phyloP scores from a whole-genome alignment of 2,329 filamentous ascomycete genomes.

The Colletotrichum godetiae region DNA sequence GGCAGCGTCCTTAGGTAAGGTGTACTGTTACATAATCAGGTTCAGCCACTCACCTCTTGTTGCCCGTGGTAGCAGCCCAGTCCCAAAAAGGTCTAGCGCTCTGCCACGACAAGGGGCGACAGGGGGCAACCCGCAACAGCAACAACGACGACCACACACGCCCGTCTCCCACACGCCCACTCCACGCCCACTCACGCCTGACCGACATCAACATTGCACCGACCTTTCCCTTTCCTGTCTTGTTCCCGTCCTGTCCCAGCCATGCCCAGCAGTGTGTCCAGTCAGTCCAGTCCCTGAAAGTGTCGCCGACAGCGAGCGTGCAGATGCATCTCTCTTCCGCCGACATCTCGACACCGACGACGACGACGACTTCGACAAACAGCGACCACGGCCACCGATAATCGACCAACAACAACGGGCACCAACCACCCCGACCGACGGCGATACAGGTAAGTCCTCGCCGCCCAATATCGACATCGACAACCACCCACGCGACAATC shows the following conservation, averaged over 20 bases:
- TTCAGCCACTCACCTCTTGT: slow-evolving; percentile 9
- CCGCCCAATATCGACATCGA: slow-evolving; percentile 15
- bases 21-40: neutral
- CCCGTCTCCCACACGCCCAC: neutral
- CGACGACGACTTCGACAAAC: slow-evolving; percentile 11
- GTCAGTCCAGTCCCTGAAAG: slow-evolving; percentile 28
- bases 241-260: slow-evolving; percentile 23
- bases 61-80: slow-evolving; percentile 37
- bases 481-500: slow-evolving; percentile 16
- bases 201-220: slow-evolving; percentile 37
- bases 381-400: neutral
- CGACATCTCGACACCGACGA: slow-evolving; percentile 35
- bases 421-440: neutral
- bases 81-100: slow-evolving; percentile 12
- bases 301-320: slow-evolving; percentile 21
- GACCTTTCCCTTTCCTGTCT: slow-evolving; percentile 31
- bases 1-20: no score
- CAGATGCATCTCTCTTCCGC: slow-evolving; percentile 21
- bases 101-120: slow-evolving; percentile 36
- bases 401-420: neutral
- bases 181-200: slow-evolving; percentile 21
- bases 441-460: slow-evolving; percentile 1
- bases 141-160: slow-evolving; percentile 14
- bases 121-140: slow-evolving; percentile 36
- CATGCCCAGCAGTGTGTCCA: slow-evolving; percentile 30